Evolutionary conservation across 1,284 basidiomycete genomes (phyloP), one percentile per base, ranked within the genome.

Genomic region (Volvariella volvacea): DNA sequence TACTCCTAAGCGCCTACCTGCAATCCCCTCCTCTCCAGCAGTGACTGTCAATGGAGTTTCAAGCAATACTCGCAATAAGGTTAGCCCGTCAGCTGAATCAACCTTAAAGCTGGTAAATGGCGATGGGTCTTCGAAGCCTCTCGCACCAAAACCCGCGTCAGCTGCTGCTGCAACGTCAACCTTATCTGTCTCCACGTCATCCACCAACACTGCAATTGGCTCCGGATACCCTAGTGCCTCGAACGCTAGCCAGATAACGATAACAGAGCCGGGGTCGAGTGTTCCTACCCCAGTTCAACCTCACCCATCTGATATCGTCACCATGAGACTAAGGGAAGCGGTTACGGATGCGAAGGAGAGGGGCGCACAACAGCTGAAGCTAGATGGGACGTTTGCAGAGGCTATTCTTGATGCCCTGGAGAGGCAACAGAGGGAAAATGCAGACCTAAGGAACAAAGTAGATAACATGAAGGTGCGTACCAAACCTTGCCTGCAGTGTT

Each of bases 401-500:
- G 76, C 78, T 10, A 77, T 94, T 15, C 57, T 94, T 25, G 65
- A 65, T 31, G 76, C 84, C 46, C 66, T 95, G 46, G 83, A 90
- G 48, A 72, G 79, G 31, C 75, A 80, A 33, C 78, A 78, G 53
- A 70, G 75, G 21, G 81, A 85, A 47, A 78, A 81, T 52, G 55
- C 65, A 37, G 77, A 80, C 41, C 67, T 97, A 51, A 91, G 86
- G 58, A 73, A 66, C 48, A 88, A 81, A 61, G 80, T 95, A 53
- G 89, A 92, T 59, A 83, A 86, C 21, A 83, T 92, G 57, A 92
- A 91, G 78, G 92, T 92, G 48, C 44, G 79, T 65, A 34, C 14
- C 12, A 12, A 28, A 28, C 12, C 25, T 28, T n/a, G n/a, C n/a
- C n/a, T n/a, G n/a, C n/a, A n/a, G n/a, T n/a, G n/a, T n/a, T n/a